These are phyloP conservation scores for Auriscalpium orientale DNA, from an alignment of 768 basidiomycete genomes.

Conservation along the genomic window DNA sequence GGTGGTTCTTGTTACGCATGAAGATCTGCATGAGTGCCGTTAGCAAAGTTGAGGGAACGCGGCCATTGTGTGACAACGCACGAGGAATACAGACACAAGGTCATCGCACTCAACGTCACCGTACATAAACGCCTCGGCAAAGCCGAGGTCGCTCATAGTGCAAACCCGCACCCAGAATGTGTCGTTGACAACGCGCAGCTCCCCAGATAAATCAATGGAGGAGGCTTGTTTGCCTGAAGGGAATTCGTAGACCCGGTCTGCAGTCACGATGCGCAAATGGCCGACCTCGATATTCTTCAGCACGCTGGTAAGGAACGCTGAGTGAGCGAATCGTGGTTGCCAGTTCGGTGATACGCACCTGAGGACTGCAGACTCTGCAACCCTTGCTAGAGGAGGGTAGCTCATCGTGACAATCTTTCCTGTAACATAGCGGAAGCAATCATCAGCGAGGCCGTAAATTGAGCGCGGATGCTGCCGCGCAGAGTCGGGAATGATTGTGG, in stretches of 20 bases:
- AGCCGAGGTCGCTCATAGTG: slow-evolving; percentile 9
- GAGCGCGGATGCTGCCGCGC: background rate
- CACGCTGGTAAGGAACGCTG: background rate
- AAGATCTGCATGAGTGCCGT: background rate
- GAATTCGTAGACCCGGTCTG: background rate
- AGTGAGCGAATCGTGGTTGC: background rate
- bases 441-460: slow-evolving; percentile 2
- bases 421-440: background rate
- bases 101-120: slow-evolving; percentile 14
- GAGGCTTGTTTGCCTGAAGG: background rate
- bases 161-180: slow-evolving; percentile 14
- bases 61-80: background rate
- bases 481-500: too few relatives aligned
- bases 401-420: background rate
- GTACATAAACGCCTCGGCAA: slow-evolving; percentile 18
- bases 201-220: too few relatives aligned
- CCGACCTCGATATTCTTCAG: background rate
- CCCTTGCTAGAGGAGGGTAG: slow-evolving; percentile 1
- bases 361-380: slow-evolving; percentile 2
- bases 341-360: background rate
- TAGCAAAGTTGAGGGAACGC: background rate
- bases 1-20: slow-evolving; percentile 5
- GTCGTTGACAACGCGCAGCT: slow-evolving; percentile 7
- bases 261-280: background rate
- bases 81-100: slow-evolving; percentile 6